A percentile compares a stretch with the other conserved stretches of the same genome.
Evolutionary conservation across 306 rosid genomes (phyloP).

Genomic region (Corylus avellana): DNA sequence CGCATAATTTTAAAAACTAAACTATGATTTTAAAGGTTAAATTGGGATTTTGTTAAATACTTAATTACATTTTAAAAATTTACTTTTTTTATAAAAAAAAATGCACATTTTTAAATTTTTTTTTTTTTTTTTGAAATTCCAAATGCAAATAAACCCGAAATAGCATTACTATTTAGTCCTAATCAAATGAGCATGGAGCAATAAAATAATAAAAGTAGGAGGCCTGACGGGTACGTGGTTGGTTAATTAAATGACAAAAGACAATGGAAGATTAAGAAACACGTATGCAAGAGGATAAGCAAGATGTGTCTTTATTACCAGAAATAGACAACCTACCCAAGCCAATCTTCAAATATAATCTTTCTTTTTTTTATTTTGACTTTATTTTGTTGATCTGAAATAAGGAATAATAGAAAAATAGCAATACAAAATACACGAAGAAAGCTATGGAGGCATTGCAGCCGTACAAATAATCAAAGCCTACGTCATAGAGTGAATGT

Average conservation of each 20-base stretch:
- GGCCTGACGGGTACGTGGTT: too few species aligned
- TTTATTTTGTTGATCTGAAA: not conserved
- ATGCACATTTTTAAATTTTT: too few species aligned
- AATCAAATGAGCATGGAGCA: not conserved
- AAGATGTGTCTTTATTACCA: not conserved
- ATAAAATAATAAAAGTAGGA: not conserved
- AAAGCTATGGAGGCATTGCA: not conserved
- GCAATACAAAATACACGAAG: not conserved
- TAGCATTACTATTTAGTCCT: too few species aligned
- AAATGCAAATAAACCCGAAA: too few species aligned
- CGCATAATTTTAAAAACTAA: too few species aligned
- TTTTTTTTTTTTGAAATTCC: too few species aligned
- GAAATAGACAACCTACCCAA: not conserved
- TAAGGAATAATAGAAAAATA: not conserved
- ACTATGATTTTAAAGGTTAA: too few species aligned
- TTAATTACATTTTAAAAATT: too few species aligned
- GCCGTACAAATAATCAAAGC: not conserved
- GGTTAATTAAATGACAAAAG: not conserved
- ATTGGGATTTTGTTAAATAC: too few species aligned
- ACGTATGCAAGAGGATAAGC: not conserved
- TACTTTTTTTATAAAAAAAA: too few species aligned
- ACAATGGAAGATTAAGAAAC: not conserved
- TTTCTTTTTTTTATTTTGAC: not conserved
- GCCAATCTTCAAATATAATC: not conserved
- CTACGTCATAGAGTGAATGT: not conserved